Percentiles rank a stretch among this genome's conserved stretches.
Evolutionary conservation across 108 stramenopile species (phyloP).

Genomic region (Epipyxis sp.): DNA sequence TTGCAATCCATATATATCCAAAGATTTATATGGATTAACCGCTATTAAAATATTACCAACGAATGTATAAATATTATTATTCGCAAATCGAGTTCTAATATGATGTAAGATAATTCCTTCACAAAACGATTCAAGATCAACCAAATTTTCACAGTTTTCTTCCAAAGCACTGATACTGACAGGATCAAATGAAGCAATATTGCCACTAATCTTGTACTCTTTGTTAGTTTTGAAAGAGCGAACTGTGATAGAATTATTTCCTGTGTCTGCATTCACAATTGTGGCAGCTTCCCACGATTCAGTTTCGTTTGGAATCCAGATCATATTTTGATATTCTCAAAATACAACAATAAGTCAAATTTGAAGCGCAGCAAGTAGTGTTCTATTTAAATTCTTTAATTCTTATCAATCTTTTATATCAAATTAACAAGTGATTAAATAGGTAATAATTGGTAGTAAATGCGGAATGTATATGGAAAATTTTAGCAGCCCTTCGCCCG

Average conservation of each 20-base stretch:
- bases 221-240: background rate
- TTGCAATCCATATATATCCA: constrained; percentile 37
- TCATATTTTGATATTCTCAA: background rate
- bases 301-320: constrained; percentile 16
- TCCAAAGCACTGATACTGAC: background rate
- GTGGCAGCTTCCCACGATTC: background rate
- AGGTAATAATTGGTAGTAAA: background rate
- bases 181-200: background rate
- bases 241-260: background rate
- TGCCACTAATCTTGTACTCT: constrained; percentile 11
- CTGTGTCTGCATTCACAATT: background rate
- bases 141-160: constrained; percentile 38
- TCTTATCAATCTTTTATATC: no score
- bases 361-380: background rate
- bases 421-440: background rate
- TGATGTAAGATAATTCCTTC: constrained; percentile 37
- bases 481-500: no score
- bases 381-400: background rate
- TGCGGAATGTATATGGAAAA: no score
- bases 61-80: constrained; percentile 83
- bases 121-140: constrained; percentile 38
- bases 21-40: constrained; percentile 86
- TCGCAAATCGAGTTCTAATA: background rate
- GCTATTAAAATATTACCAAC: constrained; percentile 90
- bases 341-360: background rate